Conservation (phyloP, 495 filamentous ascomycete species). For the Rhypophila decipiens region DNA sequence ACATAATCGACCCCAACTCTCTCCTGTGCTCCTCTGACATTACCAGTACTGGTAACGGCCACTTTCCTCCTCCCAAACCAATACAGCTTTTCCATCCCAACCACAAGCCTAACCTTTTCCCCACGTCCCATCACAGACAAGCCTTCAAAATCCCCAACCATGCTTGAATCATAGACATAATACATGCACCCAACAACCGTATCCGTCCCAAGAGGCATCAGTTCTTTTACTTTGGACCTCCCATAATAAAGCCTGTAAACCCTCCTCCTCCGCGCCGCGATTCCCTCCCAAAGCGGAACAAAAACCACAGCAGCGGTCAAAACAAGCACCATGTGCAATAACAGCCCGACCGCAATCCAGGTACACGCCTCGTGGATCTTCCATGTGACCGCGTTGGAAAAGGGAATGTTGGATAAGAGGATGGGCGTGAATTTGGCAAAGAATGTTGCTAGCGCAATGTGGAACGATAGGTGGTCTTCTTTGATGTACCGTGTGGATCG, state of each 20-base stretch:
- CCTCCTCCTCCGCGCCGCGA: background rate
- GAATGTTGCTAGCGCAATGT: conserved; percentile 26
- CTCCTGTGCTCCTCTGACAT: background rate
- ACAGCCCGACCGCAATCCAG: conserved; percentile 21
- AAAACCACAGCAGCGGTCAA: no score
- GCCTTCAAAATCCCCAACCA: conserved; percentile 19
- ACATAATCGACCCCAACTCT: background rate
- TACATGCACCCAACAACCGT: conserved; percentile 23
- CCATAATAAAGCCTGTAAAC: background rate
- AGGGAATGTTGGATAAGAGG: conserved; percentile 33
- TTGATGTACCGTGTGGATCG: background rate
- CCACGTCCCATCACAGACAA: conserved; percentile 16
- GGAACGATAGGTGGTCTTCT: background rate
- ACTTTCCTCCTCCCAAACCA: conserved; percentile 8
- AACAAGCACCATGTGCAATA: background rate
- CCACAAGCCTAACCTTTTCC: conserved; percentile 1
- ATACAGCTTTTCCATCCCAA: conserved; percentile 7
- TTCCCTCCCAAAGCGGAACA: background rate
- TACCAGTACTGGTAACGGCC: background rate
- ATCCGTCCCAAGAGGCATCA: background rate
- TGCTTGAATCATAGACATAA: background rate
- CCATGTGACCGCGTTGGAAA: conserved; percentile 26
- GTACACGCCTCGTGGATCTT: conserved; percentile 23
- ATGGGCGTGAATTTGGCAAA: conserved; percentile 34
- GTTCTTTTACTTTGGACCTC: no score